phyloP scores from a whole-genome alignment of 2,329 filamentous ascomycete genomes.

The Colletotrichum godetiae region DNA sequence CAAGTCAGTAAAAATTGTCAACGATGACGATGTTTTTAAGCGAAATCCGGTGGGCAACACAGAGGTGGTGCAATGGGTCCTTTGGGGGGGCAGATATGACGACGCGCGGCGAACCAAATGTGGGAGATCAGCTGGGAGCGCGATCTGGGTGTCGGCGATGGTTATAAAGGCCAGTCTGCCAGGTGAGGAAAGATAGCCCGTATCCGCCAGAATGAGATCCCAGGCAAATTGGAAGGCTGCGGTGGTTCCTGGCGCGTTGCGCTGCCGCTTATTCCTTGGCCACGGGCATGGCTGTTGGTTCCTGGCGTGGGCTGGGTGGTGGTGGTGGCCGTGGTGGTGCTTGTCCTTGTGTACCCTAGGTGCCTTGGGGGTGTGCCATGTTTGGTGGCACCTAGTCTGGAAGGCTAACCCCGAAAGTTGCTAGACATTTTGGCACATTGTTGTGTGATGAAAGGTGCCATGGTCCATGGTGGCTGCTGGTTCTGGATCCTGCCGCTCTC shows the following conservation, averaged over 20 bases:
- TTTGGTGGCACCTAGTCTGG: neutral
- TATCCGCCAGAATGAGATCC: neutral
- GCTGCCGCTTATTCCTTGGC: conserved; percentile 16
- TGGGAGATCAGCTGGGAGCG: conserved; percentile 24
- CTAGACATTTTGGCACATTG: conserved; percentile 15
- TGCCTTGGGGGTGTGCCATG: neutral
- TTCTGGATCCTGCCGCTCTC: conserved; percentile 15
- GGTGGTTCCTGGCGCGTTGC: conserved; percentile 20
- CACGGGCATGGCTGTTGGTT: conserved; percentile 21
- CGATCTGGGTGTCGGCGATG: conserved; percentile 29
- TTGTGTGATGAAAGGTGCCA: neutral
- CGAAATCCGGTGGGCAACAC: conserved; percentile 31
- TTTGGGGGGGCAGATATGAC: conserved; percentile 29
- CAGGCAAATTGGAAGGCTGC: conserved; percentile 32
- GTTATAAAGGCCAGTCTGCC: conserved; percentile 20
- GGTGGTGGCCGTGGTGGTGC: neutral
- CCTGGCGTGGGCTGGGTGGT: conserved; percentile 6
- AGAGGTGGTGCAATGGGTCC: conserved; percentile 26
- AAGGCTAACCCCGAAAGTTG: neutral
- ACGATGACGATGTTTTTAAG: conserved; percentile 28
- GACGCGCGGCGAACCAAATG: conserved; percentile 27
- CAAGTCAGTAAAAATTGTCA: conserved; percentile 27
- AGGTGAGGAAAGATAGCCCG: conserved; percentile 5
- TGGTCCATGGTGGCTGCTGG: conserved; percentile 5
- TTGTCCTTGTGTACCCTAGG: neutral